Percentiles rank a stretch among this genome's conserved stretches.
Evolutionary conservation across 306 rosid genomes (phyloP).

Genomic region (Argentina anserina): DNA sequence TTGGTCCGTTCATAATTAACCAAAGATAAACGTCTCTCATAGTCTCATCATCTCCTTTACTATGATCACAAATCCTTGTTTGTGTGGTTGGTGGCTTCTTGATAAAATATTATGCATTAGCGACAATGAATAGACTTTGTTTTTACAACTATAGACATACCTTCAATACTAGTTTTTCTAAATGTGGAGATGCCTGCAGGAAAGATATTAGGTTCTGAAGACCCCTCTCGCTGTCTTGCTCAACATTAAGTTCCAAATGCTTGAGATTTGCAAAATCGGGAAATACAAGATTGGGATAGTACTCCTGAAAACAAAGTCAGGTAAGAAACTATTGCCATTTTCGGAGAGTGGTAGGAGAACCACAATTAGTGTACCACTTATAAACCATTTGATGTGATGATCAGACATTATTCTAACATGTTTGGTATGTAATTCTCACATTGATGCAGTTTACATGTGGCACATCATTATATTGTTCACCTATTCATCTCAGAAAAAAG

Average conservation of each 20-base stretch:
- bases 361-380: not conserved
- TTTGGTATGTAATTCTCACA: not conserved
- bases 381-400: too few species aligned
- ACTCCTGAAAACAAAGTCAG: not conserved
- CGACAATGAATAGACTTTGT: not conserved
- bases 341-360: not conserved
- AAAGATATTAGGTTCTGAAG: too few species aligned
- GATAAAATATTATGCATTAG: not conserved
- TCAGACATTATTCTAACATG: not conserved
- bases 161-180: not conserved
- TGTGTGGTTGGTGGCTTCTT: not conserved
- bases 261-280: not conserved
- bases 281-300: not conserved
- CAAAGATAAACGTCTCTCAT: not conserved
- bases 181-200: not conserved
- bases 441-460: too few species aligned
- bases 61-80: not conserved
- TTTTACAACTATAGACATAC: not conserved
- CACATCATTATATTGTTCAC: too few species aligned
- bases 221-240: not conserved
- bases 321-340: not conserved
- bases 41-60: too few species aligned
- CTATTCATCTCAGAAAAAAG: not conserved
- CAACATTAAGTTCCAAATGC: not conserved
- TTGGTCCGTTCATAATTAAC: not conserved